A percentile compares a stretch with the other conserved stretches of the same genome.
Conservation (phyloP, 257 asterid species). For the Verbena officinalis region DNA sequence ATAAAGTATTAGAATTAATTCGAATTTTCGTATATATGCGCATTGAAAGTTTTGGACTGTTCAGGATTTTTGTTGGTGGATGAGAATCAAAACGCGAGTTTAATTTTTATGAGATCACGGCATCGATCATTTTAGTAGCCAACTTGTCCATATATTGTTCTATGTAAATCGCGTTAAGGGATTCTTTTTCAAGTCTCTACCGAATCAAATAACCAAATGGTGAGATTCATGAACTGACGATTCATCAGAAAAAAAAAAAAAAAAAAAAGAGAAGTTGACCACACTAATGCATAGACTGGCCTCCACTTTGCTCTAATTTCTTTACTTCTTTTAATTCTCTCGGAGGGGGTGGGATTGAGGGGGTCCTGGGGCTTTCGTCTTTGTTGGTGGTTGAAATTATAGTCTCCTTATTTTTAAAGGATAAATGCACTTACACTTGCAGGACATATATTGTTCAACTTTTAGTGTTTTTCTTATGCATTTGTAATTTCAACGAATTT, state of each 20-base stretch:
- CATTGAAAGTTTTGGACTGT: neutral
- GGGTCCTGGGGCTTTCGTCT: neutral
- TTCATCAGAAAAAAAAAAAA: neutral
- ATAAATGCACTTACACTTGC: too few relatives aligned
- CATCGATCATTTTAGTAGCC: slow-evolving; percentile 1
- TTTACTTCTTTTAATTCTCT: neutral
- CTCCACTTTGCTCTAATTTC: slow-evolving; percentile 5
- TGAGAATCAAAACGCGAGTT: neutral
- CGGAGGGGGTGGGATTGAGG: neutral
- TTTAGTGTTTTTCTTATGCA: too few relatives aligned
- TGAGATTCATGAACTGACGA: too few relatives aligned
- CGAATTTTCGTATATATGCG: too few relatives aligned
- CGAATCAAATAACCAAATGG: slow-evolving; percentile 4
- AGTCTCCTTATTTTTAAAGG: too few relatives aligned
- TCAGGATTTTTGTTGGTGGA: neutral
- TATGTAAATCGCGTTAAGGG: too few relatives aligned
- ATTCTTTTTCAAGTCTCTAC: neutral
- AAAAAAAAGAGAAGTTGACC: neutral
- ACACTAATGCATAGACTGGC: slow-evolving; percentile 21
- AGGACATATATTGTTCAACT: too few relatives aligned
- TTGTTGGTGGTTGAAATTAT: neutral
- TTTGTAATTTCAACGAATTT: too few relatives aligned
- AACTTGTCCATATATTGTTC: neutral
- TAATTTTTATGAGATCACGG: neutral
- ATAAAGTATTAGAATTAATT: too few relatives aligned